Percentiles rank a stretch among this genome's conserved stretches.
Conservation (phyloP, 228 moss, liverwort and hornwort genomes). For the Sphagnum magellanicum region DNA sequence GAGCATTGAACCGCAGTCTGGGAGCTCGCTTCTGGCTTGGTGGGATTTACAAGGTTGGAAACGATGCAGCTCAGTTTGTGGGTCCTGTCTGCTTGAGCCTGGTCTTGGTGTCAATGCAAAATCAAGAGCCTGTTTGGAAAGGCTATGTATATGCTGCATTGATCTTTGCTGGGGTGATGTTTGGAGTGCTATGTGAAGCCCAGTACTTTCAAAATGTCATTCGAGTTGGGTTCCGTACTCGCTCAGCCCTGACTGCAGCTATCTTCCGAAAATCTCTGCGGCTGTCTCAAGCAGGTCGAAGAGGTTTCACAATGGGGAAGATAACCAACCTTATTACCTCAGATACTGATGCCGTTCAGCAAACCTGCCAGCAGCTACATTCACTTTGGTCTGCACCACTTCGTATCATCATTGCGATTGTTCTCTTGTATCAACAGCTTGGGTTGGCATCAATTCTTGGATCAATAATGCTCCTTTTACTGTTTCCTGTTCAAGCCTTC, state of each 20-base stretch:
- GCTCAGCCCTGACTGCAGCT: constrained; percentile 58
- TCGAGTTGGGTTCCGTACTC: constrained; percentile 61
- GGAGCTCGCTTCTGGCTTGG: constrained; percentile 26
- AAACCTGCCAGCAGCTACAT: constrained; percentile 70
- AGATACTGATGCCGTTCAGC: constrained; percentile 60
- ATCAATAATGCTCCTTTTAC: constrained; percentile 38
- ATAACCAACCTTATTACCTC: constrained; percentile 81
- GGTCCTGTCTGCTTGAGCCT: constrained; percentile 47
- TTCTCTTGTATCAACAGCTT: constrained; percentile 51
- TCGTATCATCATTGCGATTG: constrained; percentile 53
- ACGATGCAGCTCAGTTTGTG: constrained; percentile 61
- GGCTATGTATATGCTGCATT: constrained; percentile 47
- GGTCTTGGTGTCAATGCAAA: constrained; percentile 68
- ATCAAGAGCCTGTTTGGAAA: constrained; percentile 27
- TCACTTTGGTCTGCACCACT: constrained; percentile 68
- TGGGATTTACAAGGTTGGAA: constrained; percentile 44
- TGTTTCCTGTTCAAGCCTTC: constrained; percentile 58
- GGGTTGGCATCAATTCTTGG: constrained; percentile 47
- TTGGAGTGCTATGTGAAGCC: constrained; percentile 60
- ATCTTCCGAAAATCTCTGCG: constrained; percentile 68
- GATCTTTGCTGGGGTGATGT: constrained; percentile 48
- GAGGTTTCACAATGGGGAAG: constrained; percentile 56
- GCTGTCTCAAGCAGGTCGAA: constrained; percentile 57
- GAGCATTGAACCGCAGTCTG: constrained; percentile 32
- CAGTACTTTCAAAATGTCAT: constrained; percentile 76